Conservation (phyloP, 257 asterid genomes). For the Osmanthus fragrans region DNA sequence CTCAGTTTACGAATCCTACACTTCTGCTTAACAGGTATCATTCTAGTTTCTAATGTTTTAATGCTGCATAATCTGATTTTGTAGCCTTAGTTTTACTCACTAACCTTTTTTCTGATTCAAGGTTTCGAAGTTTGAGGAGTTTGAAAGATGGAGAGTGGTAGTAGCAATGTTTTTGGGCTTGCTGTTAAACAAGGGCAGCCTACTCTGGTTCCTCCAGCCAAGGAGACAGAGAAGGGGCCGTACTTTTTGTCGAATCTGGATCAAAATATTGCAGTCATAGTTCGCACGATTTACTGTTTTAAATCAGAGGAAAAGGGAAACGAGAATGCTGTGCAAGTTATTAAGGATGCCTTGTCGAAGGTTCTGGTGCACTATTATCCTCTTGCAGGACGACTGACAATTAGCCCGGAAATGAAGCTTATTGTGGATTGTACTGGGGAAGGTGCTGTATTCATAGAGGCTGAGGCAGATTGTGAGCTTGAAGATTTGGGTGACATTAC, state of each 20-base stretch:
- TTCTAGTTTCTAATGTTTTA: background rate
- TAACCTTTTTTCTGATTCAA: background rate
- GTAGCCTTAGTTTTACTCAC: background rate
- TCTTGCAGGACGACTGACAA: background rate
- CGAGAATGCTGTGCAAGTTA: background rate
- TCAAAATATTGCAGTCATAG: conserved; percentile 23
- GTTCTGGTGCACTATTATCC: conserved; percentile 2
- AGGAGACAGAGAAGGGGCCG: conserved; percentile 15
- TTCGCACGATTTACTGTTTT: conserved; percentile 27
- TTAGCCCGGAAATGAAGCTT: conserved; percentile 13
- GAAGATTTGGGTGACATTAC: conserved; percentile 21
- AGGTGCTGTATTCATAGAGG: conserved; percentile 25
- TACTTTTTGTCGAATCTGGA: conserved; percentile 29
- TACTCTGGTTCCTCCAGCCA: background rate
- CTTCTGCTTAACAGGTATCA: background rate
- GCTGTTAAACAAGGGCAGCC: background rate
- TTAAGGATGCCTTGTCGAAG: conserved; percentile 1
- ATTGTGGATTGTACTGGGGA: conserved; percentile 18
- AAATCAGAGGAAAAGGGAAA: conserved; percentile 11
- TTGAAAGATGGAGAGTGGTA: background rate
- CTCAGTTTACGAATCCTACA: background rate
- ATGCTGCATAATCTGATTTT: background rate
- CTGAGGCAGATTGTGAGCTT: conserved; percentile 11
- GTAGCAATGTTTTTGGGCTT: background rate
- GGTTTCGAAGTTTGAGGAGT: background rate